Base-by-base conservation (phyloP, 495 filamentous ascomycete species). In the Oleoguttula mirabilis region DNA sequence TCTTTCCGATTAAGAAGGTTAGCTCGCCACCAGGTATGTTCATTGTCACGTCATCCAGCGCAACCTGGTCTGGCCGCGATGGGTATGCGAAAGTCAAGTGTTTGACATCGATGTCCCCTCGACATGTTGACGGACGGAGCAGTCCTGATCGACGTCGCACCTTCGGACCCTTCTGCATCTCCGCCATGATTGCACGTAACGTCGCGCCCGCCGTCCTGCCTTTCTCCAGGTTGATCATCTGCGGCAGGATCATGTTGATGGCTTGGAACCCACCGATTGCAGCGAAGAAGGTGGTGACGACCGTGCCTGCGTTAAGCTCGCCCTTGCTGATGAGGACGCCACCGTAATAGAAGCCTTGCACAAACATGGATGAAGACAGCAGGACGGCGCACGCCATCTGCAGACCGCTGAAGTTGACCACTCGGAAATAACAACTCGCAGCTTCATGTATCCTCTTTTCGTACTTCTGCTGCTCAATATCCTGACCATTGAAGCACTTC, bases 301-400 rank as follows among this genome's bases (percentile, higher is more conserved):
- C 75, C 35, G 78, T 68, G 5, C 81, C 88, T 0, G 84, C 63
- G 11, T 69, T 68, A 28, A 75, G 61, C 14, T 69, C 56, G 2
- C 68, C 70, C 5, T 62, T 56, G 10, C 60, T 60, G 15, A 86
- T 75, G 5, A 93, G 66, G 1, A 69, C 60, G 37, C 77, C 74
- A 0, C 87, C 88, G 57, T 86, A 93, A 75, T 83, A 95, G 51
- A 98, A 95, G 0, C 88, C 88, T 51, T 86, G 75, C 0, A 93
- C 81, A 42, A 96, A 94, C 63, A 96, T 80, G 2, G 69, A 68
- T 12, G 86, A 71, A 24, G 77, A 79, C 62, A 83, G 72, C 49
- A 93, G 69, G 32, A 79, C 77, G 32, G 82, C 68, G 33, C 82
- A 71, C 0, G 78, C 75, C 41, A 82, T 73, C 54, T 93, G 85